These are phyloP conservation scores for Mrakiaceae sp. DNA, from an alignment of 1,284 basidiomycete genomes.

Conservation along the genomic window DNA sequence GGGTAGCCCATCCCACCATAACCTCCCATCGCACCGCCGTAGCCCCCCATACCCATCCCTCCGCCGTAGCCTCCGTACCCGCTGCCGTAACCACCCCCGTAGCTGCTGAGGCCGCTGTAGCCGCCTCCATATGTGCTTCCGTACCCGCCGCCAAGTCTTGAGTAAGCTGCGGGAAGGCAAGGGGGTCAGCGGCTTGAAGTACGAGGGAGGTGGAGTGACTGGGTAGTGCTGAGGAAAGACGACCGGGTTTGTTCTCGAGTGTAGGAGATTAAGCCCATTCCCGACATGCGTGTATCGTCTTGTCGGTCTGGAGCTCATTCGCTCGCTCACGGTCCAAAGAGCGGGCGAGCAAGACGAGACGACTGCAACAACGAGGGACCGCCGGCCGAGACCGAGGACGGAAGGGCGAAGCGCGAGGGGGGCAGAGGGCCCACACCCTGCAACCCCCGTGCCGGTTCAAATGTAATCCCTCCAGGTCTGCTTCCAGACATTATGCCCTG, in stretches of 20 bases:
- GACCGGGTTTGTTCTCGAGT: neutral
- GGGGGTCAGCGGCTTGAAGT: neutral
- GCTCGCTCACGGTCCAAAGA: neutral
- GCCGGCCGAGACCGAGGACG: conserved; percentile 20
- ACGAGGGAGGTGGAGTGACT: neutral
- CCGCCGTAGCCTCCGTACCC: conserved; percentile 26
- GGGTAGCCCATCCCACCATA: conserved; percentile 34
- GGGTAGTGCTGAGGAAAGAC: neutral
- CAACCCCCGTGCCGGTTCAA: too few relatives aligned
- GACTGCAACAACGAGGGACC: conserved; percentile 24
- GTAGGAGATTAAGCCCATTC: neutral
- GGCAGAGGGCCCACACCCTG: too few relatives aligned
- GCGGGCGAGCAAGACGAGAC: conserved; percentile 29
- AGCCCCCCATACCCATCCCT: conserved; percentile 28
- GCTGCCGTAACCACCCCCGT: conserved; percentile 37
- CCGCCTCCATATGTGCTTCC: neutral
- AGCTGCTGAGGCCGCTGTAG: conserved; percentile 12
- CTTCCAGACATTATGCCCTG: too few relatives aligned
- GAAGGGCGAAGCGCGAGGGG: neutral
- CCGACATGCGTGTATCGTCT: neutral
- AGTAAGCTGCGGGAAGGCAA: conserved; percentile 18
- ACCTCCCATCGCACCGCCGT: conserved; percentile 40
- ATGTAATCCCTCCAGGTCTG: too few relatives aligned
- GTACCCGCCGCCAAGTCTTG: conserved; percentile 28
- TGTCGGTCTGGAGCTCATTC: neutral